Conservation (phyloP, 2,329 filamentous ascomycete species). For the Berkeleyomyces rouxiae region DNA sequence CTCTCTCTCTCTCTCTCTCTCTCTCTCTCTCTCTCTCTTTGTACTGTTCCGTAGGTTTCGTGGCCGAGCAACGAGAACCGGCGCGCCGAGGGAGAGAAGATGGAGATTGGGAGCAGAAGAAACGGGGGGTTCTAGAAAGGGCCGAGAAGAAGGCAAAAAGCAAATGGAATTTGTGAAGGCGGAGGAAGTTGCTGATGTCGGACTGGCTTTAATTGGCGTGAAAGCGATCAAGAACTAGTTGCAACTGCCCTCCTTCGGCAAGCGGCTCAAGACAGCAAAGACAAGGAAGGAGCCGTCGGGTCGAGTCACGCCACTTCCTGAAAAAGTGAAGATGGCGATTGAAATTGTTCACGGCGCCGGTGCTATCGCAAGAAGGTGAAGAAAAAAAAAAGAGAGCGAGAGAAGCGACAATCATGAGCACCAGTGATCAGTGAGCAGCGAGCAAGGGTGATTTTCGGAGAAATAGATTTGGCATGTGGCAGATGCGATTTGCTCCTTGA, state of each 20-base stretch:
- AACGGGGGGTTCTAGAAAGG: not conserved
- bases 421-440: not conserved
- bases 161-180: not conserved
- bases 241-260: not conserved
- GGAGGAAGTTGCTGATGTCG: not conserved
- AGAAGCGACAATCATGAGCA: too few species aligned
- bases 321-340: too few species aligned
- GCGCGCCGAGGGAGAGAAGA: too few species aligned
- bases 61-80: too few species aligned
- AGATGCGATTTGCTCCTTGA: not conserved
- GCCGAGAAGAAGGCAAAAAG: not conserved
- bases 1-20: too few species aligned
- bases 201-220: not conserved
- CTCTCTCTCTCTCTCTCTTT: too few species aligned
- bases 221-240: not conserved
- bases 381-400: not conserved
- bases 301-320: too few species aligned
- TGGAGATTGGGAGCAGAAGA: not conserved
- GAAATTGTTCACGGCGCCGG: too few species aligned
- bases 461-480: slow-evolving; percentile 1
- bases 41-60: too few species aligned
- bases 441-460: slow-evolving; percentile 1
- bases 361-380: not conserved
- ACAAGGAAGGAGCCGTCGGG: not conserved
- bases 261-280: not conserved